phyloP scores from a whole-genome alignment of 2,329 filamentous ascomycete genomes.

The Phialophora macrospora region DNA sequence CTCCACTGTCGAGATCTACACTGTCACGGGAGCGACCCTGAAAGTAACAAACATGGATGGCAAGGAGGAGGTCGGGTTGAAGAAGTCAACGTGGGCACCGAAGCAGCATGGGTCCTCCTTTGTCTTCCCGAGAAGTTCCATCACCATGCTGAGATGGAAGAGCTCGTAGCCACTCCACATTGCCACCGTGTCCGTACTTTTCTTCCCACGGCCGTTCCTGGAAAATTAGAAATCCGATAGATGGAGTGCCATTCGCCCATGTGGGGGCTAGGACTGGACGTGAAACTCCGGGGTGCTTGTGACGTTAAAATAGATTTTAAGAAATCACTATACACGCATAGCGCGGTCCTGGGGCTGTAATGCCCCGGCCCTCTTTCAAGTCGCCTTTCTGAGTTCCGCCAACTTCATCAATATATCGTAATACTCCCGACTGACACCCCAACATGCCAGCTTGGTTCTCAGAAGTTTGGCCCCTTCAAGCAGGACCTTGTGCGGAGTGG shows the following conservation, averaged over 20 bases:
- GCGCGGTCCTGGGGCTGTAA: not conserved
- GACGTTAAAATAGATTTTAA: not conserved
- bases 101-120: constrained; percentile 60
- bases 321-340: not conserved
- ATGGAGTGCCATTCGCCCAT: not conserved
- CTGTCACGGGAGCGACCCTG: constrained; percentile 63
- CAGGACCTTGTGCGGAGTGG: constrained; percentile 35
- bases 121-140: constrained; percentile 70
- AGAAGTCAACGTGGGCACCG: constrained; percentile 65
- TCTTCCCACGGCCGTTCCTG: no score
- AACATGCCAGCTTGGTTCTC: constrained; percentile 39
- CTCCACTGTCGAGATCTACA: constrained; percentile 61
- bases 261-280: not conserved
- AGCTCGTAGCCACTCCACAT: constrained; percentile 26
- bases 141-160: constrained; percentile 69
- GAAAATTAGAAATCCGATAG: not conserved
- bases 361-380: constrained; percentile 3
- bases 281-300: not conserved
- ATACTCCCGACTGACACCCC: constrained; percentile 46
- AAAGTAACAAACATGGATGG: constrained; percentile 66
- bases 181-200: not conserved
- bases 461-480: constrained; percentile 37
- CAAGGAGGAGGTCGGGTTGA: constrained; percentile 65
- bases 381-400: constrained; percentile 40
- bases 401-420: constrained; percentile 44